Evolutionary conservation across 2,329 filamentous ascomycete genomes (phyloP).

Genomic region (Diaporthe destruens): DNA sequence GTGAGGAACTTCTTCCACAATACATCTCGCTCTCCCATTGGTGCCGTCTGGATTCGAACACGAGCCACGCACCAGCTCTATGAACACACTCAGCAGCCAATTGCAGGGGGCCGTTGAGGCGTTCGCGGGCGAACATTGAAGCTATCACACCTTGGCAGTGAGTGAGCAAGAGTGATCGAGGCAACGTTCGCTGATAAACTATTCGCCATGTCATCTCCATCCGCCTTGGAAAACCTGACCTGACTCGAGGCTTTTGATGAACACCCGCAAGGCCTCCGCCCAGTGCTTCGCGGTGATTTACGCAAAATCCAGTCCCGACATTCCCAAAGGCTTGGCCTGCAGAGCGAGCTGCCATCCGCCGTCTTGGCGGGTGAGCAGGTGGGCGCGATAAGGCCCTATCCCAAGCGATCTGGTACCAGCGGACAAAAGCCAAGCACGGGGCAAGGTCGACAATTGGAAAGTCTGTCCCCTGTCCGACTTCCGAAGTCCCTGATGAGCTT

Average conservation of each 20-base stretch:
- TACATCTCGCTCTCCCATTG: neutral
- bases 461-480: neutral
- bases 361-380: slow-evolving; percentile 22
- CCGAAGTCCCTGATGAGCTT: slow-evolving; percentile 27
- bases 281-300: slow-evolving; percentile 18
- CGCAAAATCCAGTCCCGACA: slow-evolving; percentile 29
- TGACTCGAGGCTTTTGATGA: neutral
- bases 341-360: slow-evolving; percentile 26
- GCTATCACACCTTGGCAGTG: neutral
- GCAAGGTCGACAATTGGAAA: slow-evolving; percentile 26
- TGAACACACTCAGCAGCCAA: too few species aligned
- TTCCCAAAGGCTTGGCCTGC: slow-evolving; percentile 18
- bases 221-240: neutral
- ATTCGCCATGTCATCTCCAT: neutral
- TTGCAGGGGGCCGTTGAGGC: neutral
- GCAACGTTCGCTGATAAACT: neutral
- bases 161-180: neutral
- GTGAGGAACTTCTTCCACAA: neutral
- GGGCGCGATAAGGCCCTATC: slow-evolving; percentile 10
- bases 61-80: neutral
- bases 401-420: neutral
- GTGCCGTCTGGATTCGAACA: neutral
- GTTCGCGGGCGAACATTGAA: neutral
- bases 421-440: slow-evolving; percentile 15
- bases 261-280: neutral